Conservation (phyloP, 306 rosid genomes). For the Gastrolobium bilobum region DNA sequence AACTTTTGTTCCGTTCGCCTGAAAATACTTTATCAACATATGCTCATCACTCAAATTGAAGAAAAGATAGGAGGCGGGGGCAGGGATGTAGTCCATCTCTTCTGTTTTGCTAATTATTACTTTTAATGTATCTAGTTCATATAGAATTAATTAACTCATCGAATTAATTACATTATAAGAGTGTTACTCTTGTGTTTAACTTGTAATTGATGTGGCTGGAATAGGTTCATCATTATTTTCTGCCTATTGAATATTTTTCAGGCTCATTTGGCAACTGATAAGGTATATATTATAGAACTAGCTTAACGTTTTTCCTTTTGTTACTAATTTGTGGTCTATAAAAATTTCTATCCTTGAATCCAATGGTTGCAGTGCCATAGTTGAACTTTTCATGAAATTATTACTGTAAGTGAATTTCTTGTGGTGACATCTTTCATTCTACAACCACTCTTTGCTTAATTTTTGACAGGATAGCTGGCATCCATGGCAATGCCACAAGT, state of each 20-base stretch:
- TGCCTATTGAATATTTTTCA: no score
- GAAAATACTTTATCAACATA: background rate
- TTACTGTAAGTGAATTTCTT: background rate
- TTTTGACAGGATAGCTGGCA: slow-evolving; percentile 73
- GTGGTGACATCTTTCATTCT: slow-evolving; percentile 30
- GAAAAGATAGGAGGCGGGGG: background rate
- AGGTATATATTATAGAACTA: background rate
- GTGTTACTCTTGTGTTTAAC: background rate
- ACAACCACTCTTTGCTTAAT: slow-evolving; percentile 6
- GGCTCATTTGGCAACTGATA: no score
- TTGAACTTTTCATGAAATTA: slow-evolving; percentile 23
- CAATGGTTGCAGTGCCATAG: slow-evolving; percentile 30
- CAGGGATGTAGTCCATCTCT: background rate
- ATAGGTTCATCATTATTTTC: background rate
- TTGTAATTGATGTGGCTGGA: background rate
- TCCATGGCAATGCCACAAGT: slow-evolving; percentile 77
- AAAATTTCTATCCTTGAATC: slow-evolving; percentile 35
- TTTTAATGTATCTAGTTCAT: background rate
- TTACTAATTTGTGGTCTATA: background rate
- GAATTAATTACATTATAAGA: background rate
- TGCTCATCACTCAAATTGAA: background rate
- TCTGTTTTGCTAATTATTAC: background rate
- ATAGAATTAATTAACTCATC: background rate
- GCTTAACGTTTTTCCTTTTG: background rate
- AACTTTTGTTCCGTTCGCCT: background rate